Percentiles rank a stretch among this genome's conserved stretches.
These are phyloP conservation scores for Amylocystis lapponica DNA, from an alignment of 768 basidiomycete species.

Conservation along the genomic window DNA sequence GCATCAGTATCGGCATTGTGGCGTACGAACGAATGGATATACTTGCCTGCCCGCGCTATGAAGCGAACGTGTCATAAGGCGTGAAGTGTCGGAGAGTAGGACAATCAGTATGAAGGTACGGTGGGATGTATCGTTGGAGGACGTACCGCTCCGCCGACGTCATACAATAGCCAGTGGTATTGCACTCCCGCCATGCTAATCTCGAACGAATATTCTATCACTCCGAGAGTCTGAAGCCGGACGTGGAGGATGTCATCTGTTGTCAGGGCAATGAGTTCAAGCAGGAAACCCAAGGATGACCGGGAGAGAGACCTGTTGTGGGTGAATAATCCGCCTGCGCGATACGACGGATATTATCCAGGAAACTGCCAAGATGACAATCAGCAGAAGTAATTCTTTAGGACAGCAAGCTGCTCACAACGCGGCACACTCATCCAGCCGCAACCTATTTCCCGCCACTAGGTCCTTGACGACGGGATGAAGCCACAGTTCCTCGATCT, in stretches of 20 bases:
- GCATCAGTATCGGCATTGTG: conserved; percentile 1
- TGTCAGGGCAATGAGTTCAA: not conserved
- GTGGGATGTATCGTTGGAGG: no score
- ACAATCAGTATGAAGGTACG: no score
- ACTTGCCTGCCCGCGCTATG: conserved; percentile 58
- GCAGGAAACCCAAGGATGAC: not conserved
- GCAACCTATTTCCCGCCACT: conserved; percentile 50
- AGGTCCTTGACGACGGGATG: conserved; percentile 61
- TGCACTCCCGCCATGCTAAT: conserved; percentile 55
- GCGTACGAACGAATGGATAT: no score
- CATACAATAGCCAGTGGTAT: conserved; percentile 76
- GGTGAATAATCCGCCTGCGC: conserved; percentile 66
- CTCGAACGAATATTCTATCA: conserved; percentile 71
- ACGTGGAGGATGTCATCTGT: conserved; percentile 75
- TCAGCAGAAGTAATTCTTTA: not conserved
- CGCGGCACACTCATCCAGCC: conserved; percentile 68
- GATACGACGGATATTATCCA: conserved; percentile 60
- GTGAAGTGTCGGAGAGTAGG: no score
- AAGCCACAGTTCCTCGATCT: conserved; percentile 62
- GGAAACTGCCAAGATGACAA: conserved; percentile 44
- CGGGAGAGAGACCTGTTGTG: conserved; percentile 36
- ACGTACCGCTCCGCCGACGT: conserved; percentile 79
- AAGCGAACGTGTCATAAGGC: no score
- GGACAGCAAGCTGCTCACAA: conserved; percentile 51
- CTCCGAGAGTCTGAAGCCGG: conserved; percentile 74